phyloP scores from a whole-genome alignment of 257 asterid genomes.

The Primulina eburnea region DNA sequence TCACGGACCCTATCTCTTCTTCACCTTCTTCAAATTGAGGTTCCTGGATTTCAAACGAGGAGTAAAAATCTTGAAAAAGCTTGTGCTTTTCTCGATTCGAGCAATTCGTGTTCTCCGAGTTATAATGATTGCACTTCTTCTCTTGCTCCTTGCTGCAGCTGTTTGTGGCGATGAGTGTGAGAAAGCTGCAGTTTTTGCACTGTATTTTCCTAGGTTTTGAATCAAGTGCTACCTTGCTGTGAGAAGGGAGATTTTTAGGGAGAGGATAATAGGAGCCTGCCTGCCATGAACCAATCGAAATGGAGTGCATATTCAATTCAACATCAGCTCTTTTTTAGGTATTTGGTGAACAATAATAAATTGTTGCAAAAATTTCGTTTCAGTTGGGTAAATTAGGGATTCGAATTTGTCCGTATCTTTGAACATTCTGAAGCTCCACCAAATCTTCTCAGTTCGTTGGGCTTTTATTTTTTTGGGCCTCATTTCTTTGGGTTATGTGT shows the following conservation, averaged over 20 bases:
- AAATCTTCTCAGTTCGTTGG: slow-evolving; percentile 22
- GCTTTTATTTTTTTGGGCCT: neutral
- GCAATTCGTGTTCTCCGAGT: slow-evolving; percentile 16
- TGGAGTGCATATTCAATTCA: slow-evolving; percentile 56
- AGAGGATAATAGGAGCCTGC: slow-evolving; percentile 52
- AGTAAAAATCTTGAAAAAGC: slow-evolving; percentile 36
- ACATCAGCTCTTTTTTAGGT: slow-evolving; percentile 15
- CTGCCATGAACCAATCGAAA: slow-evolving; percentile 63
- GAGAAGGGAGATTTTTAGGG: slow-evolving; percentile 42
- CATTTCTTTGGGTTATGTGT: neutral
- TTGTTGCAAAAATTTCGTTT: neutral
- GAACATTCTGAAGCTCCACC: neutral
- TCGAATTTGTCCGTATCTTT: slow-evolving; percentile 2
- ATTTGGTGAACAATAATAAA: no score
- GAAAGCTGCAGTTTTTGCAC: slow-evolving; percentile 25
- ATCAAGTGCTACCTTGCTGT: slow-evolving; percentile 23
- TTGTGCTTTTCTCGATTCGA: slow-evolving; percentile 31
- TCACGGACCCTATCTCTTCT: slow-evolving; percentile 26
- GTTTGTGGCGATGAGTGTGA: slow-evolving; percentile 44
- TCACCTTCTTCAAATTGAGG: slow-evolving; percentile 30
- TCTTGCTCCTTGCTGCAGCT: slow-evolving; percentile 67
- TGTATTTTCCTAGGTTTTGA: slow-evolving; percentile 24
- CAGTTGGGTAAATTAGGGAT: neutral
- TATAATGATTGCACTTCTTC: slow-evolving; percentile 27
- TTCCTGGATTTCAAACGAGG: slow-evolving; percentile 32